phyloP scores from a whole-genome alignment of 345 rosid genomes.

The Ceriops tagal region DNA sequence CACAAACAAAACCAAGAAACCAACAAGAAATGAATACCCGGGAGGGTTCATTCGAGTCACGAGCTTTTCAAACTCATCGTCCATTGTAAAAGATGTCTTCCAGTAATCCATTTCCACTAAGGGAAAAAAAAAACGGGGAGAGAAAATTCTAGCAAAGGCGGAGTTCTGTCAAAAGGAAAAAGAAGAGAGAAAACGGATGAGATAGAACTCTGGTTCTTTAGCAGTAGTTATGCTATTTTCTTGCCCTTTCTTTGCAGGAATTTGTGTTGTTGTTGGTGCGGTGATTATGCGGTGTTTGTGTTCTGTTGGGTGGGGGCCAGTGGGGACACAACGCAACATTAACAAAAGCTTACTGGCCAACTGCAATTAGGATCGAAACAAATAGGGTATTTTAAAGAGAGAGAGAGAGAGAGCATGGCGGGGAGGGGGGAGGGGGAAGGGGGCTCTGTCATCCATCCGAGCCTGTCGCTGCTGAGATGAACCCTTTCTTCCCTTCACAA shows the following conservation, averaged over 20 bases:
- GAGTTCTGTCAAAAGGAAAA: not conserved
- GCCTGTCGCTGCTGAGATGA: constrained; percentile 14
- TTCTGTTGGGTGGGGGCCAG: constrained; percentile 21
- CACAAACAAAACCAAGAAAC: not conserved
- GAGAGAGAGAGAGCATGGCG: not conserved
- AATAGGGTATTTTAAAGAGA: no score
- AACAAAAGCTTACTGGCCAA: no score
- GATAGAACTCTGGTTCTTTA: not conserved
- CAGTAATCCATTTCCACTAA: constrained; percentile 53
- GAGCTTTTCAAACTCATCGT: constrained; percentile 72
- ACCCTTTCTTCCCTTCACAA: not conserved
- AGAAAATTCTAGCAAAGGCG: not conserved
- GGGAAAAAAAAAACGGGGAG: not conserved
- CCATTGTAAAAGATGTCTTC: constrained; percentile 46
- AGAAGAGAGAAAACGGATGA: constrained; percentile 10
- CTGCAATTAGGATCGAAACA: no score
- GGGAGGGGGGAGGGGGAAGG: constrained; percentile 1
- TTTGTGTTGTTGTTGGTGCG: constrained; percentile 5
- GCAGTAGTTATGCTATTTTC: not conserved
- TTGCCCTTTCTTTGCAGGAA: constrained; percentile 7
- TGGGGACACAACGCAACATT: no score
- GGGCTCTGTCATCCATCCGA: constrained; percentile 3
- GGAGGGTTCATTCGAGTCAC: constrained; percentile 79
- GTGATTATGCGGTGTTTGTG: constrained; percentile 14
- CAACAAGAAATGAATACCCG: constrained; percentile 32